A percentile compares a stretch with the other conserved stretches of the same genome.
Evolutionary conservation across 495 filamentous ascomycete species (phyloP).

Genomic region (Entonaema liquescens): DNA sequence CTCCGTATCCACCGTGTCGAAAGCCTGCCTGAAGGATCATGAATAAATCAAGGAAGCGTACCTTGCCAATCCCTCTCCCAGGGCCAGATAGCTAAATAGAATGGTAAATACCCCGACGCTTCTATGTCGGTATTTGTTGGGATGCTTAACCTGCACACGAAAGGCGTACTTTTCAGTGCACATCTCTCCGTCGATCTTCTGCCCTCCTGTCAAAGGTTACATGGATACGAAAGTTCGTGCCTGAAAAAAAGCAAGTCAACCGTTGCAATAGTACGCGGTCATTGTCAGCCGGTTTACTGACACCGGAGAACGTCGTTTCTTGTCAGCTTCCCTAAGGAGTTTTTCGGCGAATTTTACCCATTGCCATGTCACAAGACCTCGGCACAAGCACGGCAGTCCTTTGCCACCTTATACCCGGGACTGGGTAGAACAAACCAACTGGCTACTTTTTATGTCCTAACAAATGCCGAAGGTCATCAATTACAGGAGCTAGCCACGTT

Average conservation of each 20-base stretch:
- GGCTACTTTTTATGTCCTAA: neutral
- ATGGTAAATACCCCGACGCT: neutral
- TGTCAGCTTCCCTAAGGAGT: neutral
- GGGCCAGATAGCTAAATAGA: conserved; percentile 1
- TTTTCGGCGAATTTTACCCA: neutral
- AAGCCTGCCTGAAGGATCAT: conserved; percentile 3
- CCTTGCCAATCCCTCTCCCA: conserved; percentile 16
- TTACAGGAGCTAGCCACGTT: neutral
- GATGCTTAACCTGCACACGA: neutral
- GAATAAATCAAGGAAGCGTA: conserved; percentile 14
- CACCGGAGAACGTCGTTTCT: neutral
- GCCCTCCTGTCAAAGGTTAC: neutral
- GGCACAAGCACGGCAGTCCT: neutral
- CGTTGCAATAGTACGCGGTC: neutral
- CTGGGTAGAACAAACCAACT: neutral
- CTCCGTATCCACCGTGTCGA: conserved; percentile 1
- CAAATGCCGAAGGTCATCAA: neutral
- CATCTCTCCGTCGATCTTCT: neutral
- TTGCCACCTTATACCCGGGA: conserved; percentile 1
- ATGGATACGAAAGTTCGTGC: neutral
- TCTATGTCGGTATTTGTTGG: conserved; percentile 7
- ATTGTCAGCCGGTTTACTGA: neutral
- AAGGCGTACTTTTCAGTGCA: neutral
- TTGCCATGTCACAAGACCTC: conserved; percentile 1
- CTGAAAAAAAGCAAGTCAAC: neutral